These are phyloP conservation scores for Alternaria arbusti DNA, from an alignment of 2,329 filamentous ascomycete species.

Conservation along the genomic window DNA sequence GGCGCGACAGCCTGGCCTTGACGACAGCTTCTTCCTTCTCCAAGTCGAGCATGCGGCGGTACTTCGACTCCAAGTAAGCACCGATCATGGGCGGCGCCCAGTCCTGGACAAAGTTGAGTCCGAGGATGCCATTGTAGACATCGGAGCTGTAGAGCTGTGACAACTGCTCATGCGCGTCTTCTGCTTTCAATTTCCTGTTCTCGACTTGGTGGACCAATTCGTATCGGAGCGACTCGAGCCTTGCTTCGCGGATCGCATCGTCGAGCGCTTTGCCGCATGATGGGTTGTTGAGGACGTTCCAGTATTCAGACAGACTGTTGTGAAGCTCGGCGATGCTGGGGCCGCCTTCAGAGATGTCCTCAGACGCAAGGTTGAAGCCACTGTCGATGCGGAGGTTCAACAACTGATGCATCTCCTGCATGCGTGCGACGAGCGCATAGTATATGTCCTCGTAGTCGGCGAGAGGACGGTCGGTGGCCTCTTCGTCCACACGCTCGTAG, in stretches of 20 bases:
- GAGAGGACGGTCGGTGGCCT: conserved; percentile 55
- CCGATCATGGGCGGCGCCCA: conserved; percentile 36
- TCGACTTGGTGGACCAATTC: conserved; percentile 22
- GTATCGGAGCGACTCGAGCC: conserved; percentile 22
- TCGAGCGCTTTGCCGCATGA: conserved; percentile 33
- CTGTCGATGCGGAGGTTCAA: conserved; percentile 32
- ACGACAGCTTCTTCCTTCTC: conserved; percentile 25
- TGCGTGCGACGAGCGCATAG: conserved; percentile 34
- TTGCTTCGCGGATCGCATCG: conserved; percentile 27
- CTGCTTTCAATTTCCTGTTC: conserved; percentile 11
- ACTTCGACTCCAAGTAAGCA: conserved; percentile 35
- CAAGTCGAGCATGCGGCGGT: conserved; percentile 26
- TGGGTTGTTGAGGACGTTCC: conserved; percentile 33
- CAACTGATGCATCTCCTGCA: conserved; percentile 32
- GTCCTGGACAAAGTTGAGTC: conserved; percentile 28
- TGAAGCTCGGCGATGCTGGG: conserved; percentile 24
- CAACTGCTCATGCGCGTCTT: conserved; percentile 20
- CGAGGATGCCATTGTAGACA: conserved; percentile 18
- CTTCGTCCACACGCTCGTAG: conserved; percentile 42
- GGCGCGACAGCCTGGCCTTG: conserved; percentile 8
- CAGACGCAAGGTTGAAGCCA: conserved; percentile 27
- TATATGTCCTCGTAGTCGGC: conserved; percentile 45
- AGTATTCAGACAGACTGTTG: conserved; percentile 26
- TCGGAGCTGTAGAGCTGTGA: conserved; percentile 22
- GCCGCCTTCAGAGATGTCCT: conserved; percentile 14